phyloP scores from a whole-genome alignment of 176 grass and related monocot species.

The Saccharum officinarum region DNA sequence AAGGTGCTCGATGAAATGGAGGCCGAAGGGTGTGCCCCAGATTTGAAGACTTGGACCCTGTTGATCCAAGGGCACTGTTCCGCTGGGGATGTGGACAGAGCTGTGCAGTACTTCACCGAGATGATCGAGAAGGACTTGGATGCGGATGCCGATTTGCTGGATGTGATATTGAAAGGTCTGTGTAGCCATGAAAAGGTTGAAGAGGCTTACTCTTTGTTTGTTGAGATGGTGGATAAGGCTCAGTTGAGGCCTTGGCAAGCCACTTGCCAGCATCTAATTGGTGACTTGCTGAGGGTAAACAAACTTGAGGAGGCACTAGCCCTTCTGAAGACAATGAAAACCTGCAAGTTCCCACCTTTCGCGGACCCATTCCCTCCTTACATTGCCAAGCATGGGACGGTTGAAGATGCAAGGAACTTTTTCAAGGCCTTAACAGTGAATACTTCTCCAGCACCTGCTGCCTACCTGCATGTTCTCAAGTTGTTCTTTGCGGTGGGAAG shows the following conservation, averaged over 20 bases:
- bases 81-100: slow-evolving; percentile 58
- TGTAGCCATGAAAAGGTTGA: slow-evolving; percentile 46
- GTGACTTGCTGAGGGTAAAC: slow-evolving; percentile 56
- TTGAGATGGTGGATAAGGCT: slow-evolving; percentile 76
- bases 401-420: slow-evolving; percentile 75
- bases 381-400: slow-evolving; percentile 69
- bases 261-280: slow-evolving; percentile 69
- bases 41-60: slow-evolving; percentile 96
- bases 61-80: slow-evolving; percentile 78
- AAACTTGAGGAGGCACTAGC: slow-evolving; percentile 70
- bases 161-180: slow-evolving; percentile 73
- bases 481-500: slow-evolving; percentile 78
- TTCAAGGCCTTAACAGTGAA: slow-evolving; percentile 62
- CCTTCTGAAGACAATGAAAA: slow-evolving; percentile 72
- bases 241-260: slow-evolving; percentile 55
- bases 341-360: slow-evolving; percentile 62
- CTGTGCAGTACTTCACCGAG: slow-evolving; percentile 60
- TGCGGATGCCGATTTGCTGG: slow-evolving; percentile 64
- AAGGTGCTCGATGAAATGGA: slow-evolving; percentile 75
- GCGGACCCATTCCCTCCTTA: slow-evolving; percentile 63
- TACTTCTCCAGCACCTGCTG: slow-evolving; percentile 37
- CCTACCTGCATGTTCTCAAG: slow-evolving; percentile 69
- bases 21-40: slow-evolving; percentile 46
- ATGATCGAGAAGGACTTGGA: slow-evolving; percentile 71
- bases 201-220: slow-evolving; percentile 56